These are phyloP conservation scores for Lactifluus hygrophoroides DNA, from an alignment of 768 basidiomycete genomes.

Conservation along the genomic window DNA sequence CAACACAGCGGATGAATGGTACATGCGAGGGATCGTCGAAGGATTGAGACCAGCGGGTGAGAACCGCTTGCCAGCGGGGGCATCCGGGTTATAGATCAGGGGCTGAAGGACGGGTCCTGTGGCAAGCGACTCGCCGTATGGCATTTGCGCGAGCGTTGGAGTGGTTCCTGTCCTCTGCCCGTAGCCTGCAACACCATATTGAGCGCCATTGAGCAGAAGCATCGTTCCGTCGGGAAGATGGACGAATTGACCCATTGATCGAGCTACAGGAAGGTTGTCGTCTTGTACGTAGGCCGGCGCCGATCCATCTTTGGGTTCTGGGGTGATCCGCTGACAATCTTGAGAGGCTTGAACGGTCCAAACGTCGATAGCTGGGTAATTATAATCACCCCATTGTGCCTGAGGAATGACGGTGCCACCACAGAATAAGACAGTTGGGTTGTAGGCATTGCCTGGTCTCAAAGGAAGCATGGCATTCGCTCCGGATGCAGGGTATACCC, in stretches of 20 bases:
- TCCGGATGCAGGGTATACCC: slow-evolving; percentile 7
- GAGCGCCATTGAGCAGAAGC: neutral
- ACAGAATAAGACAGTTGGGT: neutral
- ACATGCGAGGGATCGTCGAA: slow-evolving; percentile 1
- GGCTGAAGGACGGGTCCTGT: neutral
- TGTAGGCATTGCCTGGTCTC: neutral
- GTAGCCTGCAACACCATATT: neutral
- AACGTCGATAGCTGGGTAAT: neutral
- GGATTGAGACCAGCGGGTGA: neutral
- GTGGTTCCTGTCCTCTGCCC: neutral
- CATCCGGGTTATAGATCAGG: slow-evolving; percentile 2
- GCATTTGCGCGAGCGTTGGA: neutral
- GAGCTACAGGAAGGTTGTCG: neutral
- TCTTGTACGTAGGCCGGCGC: neutral
- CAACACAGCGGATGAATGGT: neutral
- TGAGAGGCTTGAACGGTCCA: neutral
- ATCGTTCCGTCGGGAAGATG: neutral
- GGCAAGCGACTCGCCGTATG: neutral
- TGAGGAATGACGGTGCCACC: neutral
- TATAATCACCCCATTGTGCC: neutral
- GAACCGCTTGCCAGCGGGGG: neutral
- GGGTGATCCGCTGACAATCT: slow-evolving; percentile 1
- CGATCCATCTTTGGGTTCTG: slow-evolving; percentile 3
- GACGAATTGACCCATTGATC: slow-evolving; percentile 1
- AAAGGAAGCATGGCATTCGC: slow-evolving; percentile 6